Evolutionary conservation across 1,284 basidiomycete species (phyloP), one percentile per base, ranked within the genome.

Genomic region (Sanghuangporus sanghuang): DNA sequence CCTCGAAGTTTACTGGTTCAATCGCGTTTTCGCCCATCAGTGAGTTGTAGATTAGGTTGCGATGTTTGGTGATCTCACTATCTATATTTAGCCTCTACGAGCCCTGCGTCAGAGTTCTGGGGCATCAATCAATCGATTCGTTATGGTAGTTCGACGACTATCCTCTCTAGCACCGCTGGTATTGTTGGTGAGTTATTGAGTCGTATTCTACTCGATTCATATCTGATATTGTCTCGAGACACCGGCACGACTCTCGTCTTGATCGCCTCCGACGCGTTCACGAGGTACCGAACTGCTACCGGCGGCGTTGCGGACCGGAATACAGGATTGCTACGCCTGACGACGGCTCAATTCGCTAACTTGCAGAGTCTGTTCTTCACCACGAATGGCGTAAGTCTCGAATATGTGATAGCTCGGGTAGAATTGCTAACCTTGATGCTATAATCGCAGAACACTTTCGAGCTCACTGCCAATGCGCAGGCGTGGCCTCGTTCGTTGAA

Each of bases 401-500:
- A 6, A 32, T 53, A 36, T 38, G 18, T 23, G 11, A 32, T 8
- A 39, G 9, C 23, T n/a, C 36, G 12, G 12, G 12, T 40, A n/a
- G 46, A 36, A 44, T 40, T 27, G 32, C 32, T 57, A 14, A 35
- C 35, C 5, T 16, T 59, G 14, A 54, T 36, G 3, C n/a, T 32
- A 8, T 39, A 32, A 35, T 57, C 35, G 14, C 57, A 69, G 68
- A 61, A 46, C 16, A 67, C 66, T 35, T 69, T 66, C 59, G 69
- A 68, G 59, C 62, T 70, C 54, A 70, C 68, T 16, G 67, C 69
- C 12, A 70, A 70, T 64, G 69, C 66, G 23, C 69, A 70, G 67
- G 60, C 63, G 55, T 69, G 67, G 67, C 68, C 69, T 53, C 64
- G 67, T 39, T 56, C 61, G 9, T 61, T 70, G 21, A 69, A 70